Conservation (phyloP, 129 eudicot genomes). For the Dittrichia graveolens region DNA sequence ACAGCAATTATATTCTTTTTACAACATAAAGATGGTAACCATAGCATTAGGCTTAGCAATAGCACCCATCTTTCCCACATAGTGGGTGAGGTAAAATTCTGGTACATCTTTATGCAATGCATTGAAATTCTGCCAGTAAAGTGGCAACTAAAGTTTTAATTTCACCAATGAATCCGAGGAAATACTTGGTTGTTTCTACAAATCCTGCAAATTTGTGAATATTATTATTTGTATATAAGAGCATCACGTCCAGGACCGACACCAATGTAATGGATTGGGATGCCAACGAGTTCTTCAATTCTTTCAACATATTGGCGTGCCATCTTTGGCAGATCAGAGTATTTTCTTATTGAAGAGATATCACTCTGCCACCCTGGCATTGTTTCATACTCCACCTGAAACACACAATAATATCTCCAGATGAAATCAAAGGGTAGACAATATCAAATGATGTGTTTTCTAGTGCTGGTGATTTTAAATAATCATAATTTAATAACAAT, state of each 20-base stretch:
- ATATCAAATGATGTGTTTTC: not conserved
- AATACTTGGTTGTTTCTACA: slow-evolving; percentile 5
- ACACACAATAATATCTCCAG: slow-evolving; percentile 1
- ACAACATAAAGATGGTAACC: slow-evolving; percentile 13
- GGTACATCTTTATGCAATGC: slow-evolving; percentile 25
- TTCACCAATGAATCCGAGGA: slow-evolving; percentile 25
- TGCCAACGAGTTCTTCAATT: slow-evolving; percentile 86
- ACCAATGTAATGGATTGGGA: slow-evolving; percentile 91
- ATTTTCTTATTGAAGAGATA: slow-evolving; percentile 74
- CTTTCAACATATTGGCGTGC: slow-evolving; percentile 82
- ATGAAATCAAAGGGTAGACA: not conserved
- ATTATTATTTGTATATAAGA: slow-evolving; percentile 70
- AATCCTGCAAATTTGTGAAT: slow-evolving; percentile 1
- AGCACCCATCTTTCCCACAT: slow-evolving; percentile 15
- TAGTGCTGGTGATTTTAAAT: too few relatives aligned
- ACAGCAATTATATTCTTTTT: slow-evolving; percentile 5
- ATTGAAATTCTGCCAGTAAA: slow-evolving; percentile 9
- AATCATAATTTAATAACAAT: too few relatives aligned
- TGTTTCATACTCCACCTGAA: slow-evolving; percentile 89
- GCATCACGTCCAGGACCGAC: slow-evolving; percentile 97
- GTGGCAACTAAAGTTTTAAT: slow-evolving; percentile 4
- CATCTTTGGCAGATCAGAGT: slow-evolving; percentile 76
- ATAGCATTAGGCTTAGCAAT: slow-evolving; percentile 1
- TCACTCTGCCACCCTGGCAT: slow-evolving; percentile 93
- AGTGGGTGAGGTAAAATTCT: slow-evolving; percentile 16